phyloP scores from a whole-genome alignment of 2,329 filamentous ascomycete species.

The Ambrosiella cleistominuta region DNA sequence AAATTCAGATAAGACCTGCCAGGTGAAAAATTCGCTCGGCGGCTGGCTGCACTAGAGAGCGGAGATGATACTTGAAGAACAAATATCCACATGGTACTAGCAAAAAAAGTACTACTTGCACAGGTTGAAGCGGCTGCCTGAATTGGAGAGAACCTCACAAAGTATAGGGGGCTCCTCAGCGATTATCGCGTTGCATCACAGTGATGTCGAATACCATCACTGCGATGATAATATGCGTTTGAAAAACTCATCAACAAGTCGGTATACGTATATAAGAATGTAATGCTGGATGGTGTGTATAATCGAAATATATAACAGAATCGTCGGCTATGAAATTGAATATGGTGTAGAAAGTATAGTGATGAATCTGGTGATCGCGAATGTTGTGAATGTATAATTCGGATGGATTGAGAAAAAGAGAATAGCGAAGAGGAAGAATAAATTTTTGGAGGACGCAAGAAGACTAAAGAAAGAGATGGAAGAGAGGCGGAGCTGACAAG shows the following conservation, averaged over 20 bases:
- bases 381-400: neutral
- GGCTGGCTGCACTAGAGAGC: neutral
- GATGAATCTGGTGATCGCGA: neutral
- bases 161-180: too few relatives aligned
- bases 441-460: slow-evolving; percentile 1
- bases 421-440: neutral
- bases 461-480: neutral
- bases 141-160: too few relatives aligned
- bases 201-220: too few relatives aligned
- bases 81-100: neutral
- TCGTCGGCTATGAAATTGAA: too few relatives aligned
- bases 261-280: too few relatives aligned
- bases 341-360: neutral
- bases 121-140: too few relatives aligned
- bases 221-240: too few relatives aligned
- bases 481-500: neutral
- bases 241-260: too few relatives aligned
- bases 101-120: too few relatives aligned
- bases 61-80: neutral
- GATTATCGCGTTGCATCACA: too few relatives aligned
- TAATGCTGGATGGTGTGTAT: too few relatives aligned
- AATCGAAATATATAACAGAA: too few relatives aligned
- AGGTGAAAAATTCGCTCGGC: neutral
- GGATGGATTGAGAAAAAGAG: neutral
- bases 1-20: neutral